Conservation (phyloP, 2,329 filamentous ascomycete species). For the Chaetomiaceae sp. region DNA sequence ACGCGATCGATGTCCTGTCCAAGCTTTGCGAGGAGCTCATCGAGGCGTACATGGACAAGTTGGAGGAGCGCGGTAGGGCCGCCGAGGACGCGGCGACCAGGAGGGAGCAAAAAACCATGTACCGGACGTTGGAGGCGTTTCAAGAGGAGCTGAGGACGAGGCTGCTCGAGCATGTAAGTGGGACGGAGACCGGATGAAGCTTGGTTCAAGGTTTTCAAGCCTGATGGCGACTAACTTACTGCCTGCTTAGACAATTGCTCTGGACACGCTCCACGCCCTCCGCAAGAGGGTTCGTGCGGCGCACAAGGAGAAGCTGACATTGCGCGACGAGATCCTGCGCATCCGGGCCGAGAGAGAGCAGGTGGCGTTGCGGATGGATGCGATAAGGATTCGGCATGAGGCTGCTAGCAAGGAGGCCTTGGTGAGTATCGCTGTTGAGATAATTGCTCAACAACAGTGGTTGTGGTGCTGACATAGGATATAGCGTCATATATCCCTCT, state of each 20-base stretch:
- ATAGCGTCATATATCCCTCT: constrained; percentile 49
- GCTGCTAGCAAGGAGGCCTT: constrained; percentile 48
- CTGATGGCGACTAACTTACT: background rate
- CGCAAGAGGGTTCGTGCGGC: constrained; percentile 54
- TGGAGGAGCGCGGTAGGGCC: constrained; percentile 41
- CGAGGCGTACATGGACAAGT: constrained; percentile 44
- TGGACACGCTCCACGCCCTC: constrained; percentile 56
- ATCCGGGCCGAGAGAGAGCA: constrained; percentile 58
- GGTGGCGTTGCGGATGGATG: constrained; percentile 59
- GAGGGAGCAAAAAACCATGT: constrained; percentile 53
- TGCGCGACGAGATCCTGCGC: constrained; percentile 58
- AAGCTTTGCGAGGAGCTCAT: constrained; percentile 60
- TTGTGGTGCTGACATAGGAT: too few relatives aligned
- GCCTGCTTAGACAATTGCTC: constrained; percentile 47
- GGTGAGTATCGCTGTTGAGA: constrained; percentile 35
- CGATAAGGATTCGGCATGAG: constrained; percentile 57
- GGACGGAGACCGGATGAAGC: background rate
- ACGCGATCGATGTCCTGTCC: constrained; percentile 57
- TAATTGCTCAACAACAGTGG: too few relatives aligned
- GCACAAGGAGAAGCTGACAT: constrained; percentile 52
- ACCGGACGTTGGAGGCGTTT: constrained; percentile 55
- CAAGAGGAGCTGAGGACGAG: constrained; percentile 52
- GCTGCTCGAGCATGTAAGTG: constrained; percentile 54
- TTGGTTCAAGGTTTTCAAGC: background rate
- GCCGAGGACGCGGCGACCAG: constrained; percentile 44